A percentile compares a stretch with the other conserved stretches of the same genome.
These are phyloP conservation scores for Cladosporium sp. DNA, from an alignment of 2,329 filamentous ascomycete genomes.

Conservation along the genomic window DNA sequence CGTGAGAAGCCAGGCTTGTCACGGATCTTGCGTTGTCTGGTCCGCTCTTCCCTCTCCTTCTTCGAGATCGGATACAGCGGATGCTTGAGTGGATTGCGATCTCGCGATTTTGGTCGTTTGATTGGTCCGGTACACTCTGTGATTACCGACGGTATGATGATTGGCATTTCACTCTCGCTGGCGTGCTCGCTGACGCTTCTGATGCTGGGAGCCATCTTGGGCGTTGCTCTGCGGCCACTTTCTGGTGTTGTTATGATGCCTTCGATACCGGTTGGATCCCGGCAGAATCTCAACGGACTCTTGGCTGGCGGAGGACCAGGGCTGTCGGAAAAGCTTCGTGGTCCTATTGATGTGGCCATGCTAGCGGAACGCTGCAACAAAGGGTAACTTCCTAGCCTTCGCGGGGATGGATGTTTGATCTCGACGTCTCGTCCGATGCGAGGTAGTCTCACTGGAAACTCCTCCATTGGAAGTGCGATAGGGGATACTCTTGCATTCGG, in stretches of 20 bases:
- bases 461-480: slow-evolving; percentile 23
- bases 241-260: slow-evolving; percentile 18
- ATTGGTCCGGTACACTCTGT: slow-evolving; percentile 30
- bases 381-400: slow-evolving; percentile 26
- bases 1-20: slow-evolving; percentile 22
- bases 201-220: slow-evolving; percentile 25
- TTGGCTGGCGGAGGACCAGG: slow-evolving; percentile 31
- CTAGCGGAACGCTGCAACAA: slow-evolving; percentile 28
- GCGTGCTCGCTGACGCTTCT: slow-evolving; percentile 23
- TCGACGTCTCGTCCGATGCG: slow-evolving; percentile 22
- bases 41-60: slow-evolving; percentile 28
- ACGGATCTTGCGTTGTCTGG: slow-evolving; percentile 28
- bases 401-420: slow-evolving; percentile 26
- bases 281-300: slow-evolving; percentile 25
- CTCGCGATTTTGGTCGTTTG: slow-evolving; percentile 25
- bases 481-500: slow-evolving; percentile 13
- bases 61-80: slow-evolving; percentile 17
- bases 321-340: slow-evolving; percentile 24
- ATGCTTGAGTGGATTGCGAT: slow-evolving; percentile 16
- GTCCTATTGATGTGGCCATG: slow-evolving; percentile 24
- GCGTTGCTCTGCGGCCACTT: slow-evolving; percentile 18
- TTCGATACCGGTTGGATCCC: slow-evolving; percentile 24
- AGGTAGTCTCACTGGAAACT: slow-evolving; percentile 24
- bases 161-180: slow-evolving; percentile 16
- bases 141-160: slow-evolving; percentile 23